A percentile compares a stretch with the other conserved stretches of the same genome.
phyloP scores from a whole-genome alignment of 2,329 filamentous ascomycete genomes.

The Pseudocercospora fijiensis region DNA sequence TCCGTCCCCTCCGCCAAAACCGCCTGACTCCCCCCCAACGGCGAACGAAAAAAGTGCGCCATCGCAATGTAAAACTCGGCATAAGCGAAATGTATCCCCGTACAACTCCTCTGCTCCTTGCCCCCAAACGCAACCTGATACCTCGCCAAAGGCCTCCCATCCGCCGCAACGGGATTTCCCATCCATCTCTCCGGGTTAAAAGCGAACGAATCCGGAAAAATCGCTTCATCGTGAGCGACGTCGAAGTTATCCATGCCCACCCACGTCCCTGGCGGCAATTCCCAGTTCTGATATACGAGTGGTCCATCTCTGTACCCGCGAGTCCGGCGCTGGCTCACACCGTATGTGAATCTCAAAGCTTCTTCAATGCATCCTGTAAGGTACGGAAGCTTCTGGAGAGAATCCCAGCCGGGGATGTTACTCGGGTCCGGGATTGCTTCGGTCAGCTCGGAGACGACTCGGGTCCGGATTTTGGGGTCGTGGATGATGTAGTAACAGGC shows the following conservation, averaged over 20 bases:
- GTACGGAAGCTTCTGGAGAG: conserved; percentile 22
- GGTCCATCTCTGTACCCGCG: conserved; percentile 18
- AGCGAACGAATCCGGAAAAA: conserved; percentile 19
- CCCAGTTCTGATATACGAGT: conserved; percentile 19
- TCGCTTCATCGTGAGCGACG: conserved; percentile 18
- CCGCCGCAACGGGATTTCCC: conserved; percentile 11
- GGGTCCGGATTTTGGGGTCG: conserved; percentile 36
- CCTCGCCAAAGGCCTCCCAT: conserved; percentile 15
- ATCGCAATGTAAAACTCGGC: conserved; percentile 16
- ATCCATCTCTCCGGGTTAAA: conserved; percentile 24
- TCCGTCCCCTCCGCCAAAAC: background rate
- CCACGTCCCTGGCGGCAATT: conserved; percentile 18
- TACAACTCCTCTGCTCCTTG: conserved; percentile 17
- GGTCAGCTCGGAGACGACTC: conserved; percentile 43
- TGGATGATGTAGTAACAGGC: conserved; percentile 46
- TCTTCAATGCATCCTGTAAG: conserved; percentile 20
- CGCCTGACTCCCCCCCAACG: conserved; percentile 7
- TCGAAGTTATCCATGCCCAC: conserved; percentile 21
- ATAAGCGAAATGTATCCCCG: conserved; percentile 19
- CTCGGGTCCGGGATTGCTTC: conserved; percentile 17
- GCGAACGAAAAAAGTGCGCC: conserved; percentile 15
- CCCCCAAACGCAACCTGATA: conserved; percentile 16
- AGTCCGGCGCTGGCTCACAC: conserved; percentile 19
- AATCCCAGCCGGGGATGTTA: conserved; percentile 11
- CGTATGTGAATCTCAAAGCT: conserved; percentile 26